Base-by-base conservation (phyloP, 2,329 filamentous ascomycete genomes). In the Fusarium coffeatum region DNA sequence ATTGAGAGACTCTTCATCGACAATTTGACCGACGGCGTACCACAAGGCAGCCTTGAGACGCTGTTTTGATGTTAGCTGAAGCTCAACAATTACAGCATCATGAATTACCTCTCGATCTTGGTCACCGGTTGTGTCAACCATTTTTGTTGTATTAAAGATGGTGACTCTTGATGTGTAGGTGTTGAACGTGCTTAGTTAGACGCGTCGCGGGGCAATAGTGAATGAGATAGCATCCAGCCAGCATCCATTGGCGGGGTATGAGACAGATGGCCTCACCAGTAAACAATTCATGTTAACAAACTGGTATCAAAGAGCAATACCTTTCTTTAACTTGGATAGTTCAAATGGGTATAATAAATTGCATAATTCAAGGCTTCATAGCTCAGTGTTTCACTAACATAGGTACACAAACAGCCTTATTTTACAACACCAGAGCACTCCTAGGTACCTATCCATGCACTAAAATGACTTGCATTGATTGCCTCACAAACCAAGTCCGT, bases 31-130 rank as follows among this genome's bases (percentile, higher is more conserved):
- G 64, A 97, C 88, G 25, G 90, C 88, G 76, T 91, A 91, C 93
- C 93, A 97, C 25, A 97, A 87, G 16, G 92, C 92, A 37, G 92
- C 89, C 84, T 97, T 97, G 74, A 96, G 87, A 68, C 91, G 90
- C 91, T 97, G 71, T 8, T 10, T 27, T 55, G 42, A 15, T 40
- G 32, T 49, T 16, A 18, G 15, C 16, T 8, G n/a, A n/a, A 20
- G 10, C 15, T 16, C 6, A 32, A 54, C 20, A 22, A 12, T 8
- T 8, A 6, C 10, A 13, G 6, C n/a, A 22, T 12, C 1, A 4
- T 16, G 27, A 16, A 15, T 22, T 73, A 81, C 81, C 66, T 83
- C 81, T 49, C 79, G 73, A 43, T 81, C 78, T 15, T 82, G 74
- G 30, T 80, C 77, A 28, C 65, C 64, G 1, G 75, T 65, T 20